Evolutionary conservation across 225 moss, liverwort and hornwort species (phyloP), one percentile per base, ranked within the genome.

Genomic region (Pseudoscleropodium purum): DNA sequence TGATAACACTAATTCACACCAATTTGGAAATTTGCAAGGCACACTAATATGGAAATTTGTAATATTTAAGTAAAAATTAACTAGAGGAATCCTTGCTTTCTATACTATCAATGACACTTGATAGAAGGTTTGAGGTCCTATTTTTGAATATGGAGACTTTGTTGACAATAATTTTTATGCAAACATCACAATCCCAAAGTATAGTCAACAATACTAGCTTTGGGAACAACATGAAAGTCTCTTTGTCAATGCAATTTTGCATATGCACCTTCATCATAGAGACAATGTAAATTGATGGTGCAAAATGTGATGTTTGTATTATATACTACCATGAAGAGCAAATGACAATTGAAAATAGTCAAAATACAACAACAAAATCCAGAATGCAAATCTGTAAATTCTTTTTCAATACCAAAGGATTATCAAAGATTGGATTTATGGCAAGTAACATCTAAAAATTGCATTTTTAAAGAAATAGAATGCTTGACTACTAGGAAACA

Each of bases 81-180:
- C 2, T 3, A 14, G 15, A 0, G 4, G 13, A 1, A 0, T 10
- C 15, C 15, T 8, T 72, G 1, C 5, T 73, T 2, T 45, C 0
- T 0, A 0, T 3, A 0, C 72, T 72, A 41, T 15, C 2, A 41
- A 13, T 29, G 29, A 27, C 6, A 0, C 1, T 0, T 3, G 1
- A 74, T 30, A 45, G 18, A 45, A 74, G 74, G 30, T 74, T 45
- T 6, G 1, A 1, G 2, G 5, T 2, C 6, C 1, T 0, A 0
- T 74, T 43, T 72, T 3, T 0, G 1, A 2, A 43, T 43, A 0
- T 1, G 0, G 1, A 72, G 72, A 72, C 27, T 72, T 73, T 45
- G 4, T 0, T 45, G 1, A 17, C 2, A 18, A 8, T 6, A 29
- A 47, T 47, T 47, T 9, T 45, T 30, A 18, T 7, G 0, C 4